Base-by-base conservation (phyloP, 345 rosid genomes). In the Eutrema heterophyllum region DNA sequence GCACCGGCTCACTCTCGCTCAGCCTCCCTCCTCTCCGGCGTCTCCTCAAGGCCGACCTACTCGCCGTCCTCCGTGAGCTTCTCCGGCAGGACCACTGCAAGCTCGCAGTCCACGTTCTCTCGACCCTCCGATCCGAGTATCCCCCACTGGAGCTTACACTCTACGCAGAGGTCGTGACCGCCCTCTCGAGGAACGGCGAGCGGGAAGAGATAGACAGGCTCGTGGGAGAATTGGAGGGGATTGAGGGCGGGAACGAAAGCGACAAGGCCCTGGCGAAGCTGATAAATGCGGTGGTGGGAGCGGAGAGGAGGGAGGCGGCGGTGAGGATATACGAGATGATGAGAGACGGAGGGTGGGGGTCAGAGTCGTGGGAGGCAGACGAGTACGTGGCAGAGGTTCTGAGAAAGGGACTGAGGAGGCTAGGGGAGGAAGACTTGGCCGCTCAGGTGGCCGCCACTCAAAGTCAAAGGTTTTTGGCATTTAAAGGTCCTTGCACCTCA, bases 11-110 rank as follows among this genome's bases (percentile, higher is more conserved):
- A 4, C 15, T 63, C 48, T 21, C 53, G 67, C 62, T 62, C n/a
- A 69, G 67, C 55, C 82, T 78, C 71, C 88, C 84, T 36, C 76
- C 86, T 61, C 93, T 93, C 77, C 66, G 93, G 36, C 98, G 97
- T 78, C 93, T 93, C 54, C 74, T 93, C 9, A 90, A 87, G 65
- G 55, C 86, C 7, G 96, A 86, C 76, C 88, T 91, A 74, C 57
- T 86, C 18, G 70, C 93, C 36, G 73, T 85, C 57, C 79, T 87
- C 11, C 88, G 89, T 4, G 97, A 95, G 85, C 93, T 95, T 78
- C 91, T 95, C 6, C 91, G 96, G 3, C 98, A 92, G 68, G 92
- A 86, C 57, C 80, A 77, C 59, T 87, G 93, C 79, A 30, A 73
- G 26, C 85, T 90, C 70, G 96, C 94, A 33, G 82, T 95, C 72